These are phyloP conservation scores for Fraxinus quadrangulata DNA, from an alignment of 257 asterid genomes.

Conservation along the genomic window DNA sequence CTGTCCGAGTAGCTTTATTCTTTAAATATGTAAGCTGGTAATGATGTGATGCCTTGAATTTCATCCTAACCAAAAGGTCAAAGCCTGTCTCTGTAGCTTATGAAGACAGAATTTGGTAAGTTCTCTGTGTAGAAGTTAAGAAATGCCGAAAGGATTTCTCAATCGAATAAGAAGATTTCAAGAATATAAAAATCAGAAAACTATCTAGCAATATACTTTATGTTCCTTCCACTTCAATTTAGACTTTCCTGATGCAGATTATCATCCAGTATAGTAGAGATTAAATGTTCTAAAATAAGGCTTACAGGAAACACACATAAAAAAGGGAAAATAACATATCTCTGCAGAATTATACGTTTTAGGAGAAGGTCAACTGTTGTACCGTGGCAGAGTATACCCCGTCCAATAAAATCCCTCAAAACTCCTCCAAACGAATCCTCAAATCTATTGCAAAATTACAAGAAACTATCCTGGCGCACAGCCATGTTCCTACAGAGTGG, in stretches of 20 bases:
- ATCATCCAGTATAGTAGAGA: no score
- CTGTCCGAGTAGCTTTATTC: no score
- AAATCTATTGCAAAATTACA: constrained; percentile 6
- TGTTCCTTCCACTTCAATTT: no score
- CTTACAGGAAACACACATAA: no score
- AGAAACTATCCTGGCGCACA: constrained; percentile 19
- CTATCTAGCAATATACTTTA: background rate
- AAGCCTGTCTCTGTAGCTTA: constrained; percentile 9
- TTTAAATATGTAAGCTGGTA: background rate
- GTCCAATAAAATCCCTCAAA: background rate
- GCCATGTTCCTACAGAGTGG: constrained; percentile 1
- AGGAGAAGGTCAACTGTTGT: background rate
- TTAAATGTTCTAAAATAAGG: no score
- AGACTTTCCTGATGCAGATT: background rate
- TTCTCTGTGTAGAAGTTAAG: background rate
- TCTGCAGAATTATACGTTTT: background rate
- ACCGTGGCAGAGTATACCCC: background rate
- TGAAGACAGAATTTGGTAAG: background rate
- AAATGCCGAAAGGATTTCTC: background rate
- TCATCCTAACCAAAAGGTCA: background rate
- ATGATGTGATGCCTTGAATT: background rate
- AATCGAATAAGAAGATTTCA: background rate
- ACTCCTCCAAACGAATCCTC: background rate
- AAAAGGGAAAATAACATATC: background rate
- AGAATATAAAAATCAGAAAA: background rate